Evolutionary conservation across 2,329 filamentous ascomycete genomes (phyloP), one percentile per base, ranked within the genome.

Genomic region (Penicillium sp.): DNA sequence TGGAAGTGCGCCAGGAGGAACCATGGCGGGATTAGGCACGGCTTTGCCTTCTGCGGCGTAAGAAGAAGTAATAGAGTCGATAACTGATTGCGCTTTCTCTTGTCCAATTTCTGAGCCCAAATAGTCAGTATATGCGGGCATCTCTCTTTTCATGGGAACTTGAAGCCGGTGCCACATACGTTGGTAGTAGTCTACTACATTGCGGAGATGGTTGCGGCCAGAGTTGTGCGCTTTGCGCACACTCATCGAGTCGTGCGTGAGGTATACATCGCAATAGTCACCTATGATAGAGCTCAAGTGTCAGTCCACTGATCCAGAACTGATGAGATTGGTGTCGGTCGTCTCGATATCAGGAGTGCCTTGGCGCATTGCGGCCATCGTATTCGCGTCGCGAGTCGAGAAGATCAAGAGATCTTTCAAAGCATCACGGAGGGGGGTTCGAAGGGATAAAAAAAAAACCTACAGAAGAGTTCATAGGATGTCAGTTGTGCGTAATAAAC

Each of bases 251-350:
- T 98, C 93, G 80, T 98, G 93, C 59, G 93, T 98, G 62, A 98
- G 86, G 80, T 98, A 98, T 72, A 98, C 93, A 86, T 98, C 93
- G 81, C 93, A 98, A 74, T 98, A 98, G 72, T 98, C 93, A 79
- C 90, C 73, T 78, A 35, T 42, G 11, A 1, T 38, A 40, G 34
- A 45, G 39, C 47, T 4, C 11, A 4, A 34, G 24, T 5, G 42
- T 60, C 36, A 60, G 56, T 11, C 29, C 18, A 35, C 24, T 41
- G 33, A 6, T 33, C 39, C 25, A 41, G 2, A 36, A 24, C 35
- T 39, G 4, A 4, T n/a, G 13, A 11, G 12, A 5, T 32, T 11
- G 11, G 9, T 2, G 24, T 32, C n/a, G 13, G 13, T 40, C 34
- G 43, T 6, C 36, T 47, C 26, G 26, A 37, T 37, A 46, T 48